Conservation (phyloP, 805 yeast genomes). For the Candida chilensis region DNA sequence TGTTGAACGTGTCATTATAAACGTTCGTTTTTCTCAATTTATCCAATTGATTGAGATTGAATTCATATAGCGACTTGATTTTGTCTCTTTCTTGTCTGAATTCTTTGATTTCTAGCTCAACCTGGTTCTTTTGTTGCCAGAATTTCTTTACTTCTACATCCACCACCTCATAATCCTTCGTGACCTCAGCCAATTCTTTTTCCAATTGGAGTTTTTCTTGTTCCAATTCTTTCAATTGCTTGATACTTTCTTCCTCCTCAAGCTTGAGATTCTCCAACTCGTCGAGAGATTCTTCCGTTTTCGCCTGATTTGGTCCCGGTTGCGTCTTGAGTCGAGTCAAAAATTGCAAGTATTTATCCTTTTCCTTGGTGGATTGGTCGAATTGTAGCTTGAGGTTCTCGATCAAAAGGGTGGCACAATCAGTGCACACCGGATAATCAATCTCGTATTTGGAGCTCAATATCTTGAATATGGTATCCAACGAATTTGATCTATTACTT, state of each 20-base stretch:
- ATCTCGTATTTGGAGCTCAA: conserved; percentile 63
- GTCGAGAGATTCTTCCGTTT: conserved; percentile 32
- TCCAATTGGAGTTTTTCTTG: conserved; percentile 33
- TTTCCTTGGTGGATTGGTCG: conserved; percentile 66
- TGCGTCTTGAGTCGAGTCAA: conserved; percentile 58
- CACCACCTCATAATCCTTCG: conserved; percentile 23
- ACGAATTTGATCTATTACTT: conserved; percentile 30
- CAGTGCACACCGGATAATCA: conserved; percentile 82
- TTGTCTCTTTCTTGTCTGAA: conserved; percentile 51
- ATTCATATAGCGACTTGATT: conserved; percentile 52
- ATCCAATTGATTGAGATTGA: conserved; percentile 58
- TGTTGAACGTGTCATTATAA: conserved; percentile 73
- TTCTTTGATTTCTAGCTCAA: conserved; percentile 41
- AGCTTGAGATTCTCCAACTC: conserved; percentile 39
- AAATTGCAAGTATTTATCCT: conserved; percentile 70
- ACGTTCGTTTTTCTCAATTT: conserved; percentile 70
- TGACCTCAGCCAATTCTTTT: conserved; percentile 33
- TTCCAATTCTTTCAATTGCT: conserved; percentile 28
- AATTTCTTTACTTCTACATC: conserved; percentile 35
- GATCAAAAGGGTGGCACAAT: conserved; percentile 64
- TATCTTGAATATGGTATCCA: conserved; percentile 62
- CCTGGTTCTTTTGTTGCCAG: conserved; percentile 40
- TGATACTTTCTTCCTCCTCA: conserved; percentile 10
- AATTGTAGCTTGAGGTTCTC: conserved; percentile 60
- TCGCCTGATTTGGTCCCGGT: conserved; percentile 30